Evolutionary conservation across 2,329 filamentous ascomycete genomes (phyloP), one percentile per base, ranked within the genome.

Genomic region (Paradendryphiella salina): DNA sequence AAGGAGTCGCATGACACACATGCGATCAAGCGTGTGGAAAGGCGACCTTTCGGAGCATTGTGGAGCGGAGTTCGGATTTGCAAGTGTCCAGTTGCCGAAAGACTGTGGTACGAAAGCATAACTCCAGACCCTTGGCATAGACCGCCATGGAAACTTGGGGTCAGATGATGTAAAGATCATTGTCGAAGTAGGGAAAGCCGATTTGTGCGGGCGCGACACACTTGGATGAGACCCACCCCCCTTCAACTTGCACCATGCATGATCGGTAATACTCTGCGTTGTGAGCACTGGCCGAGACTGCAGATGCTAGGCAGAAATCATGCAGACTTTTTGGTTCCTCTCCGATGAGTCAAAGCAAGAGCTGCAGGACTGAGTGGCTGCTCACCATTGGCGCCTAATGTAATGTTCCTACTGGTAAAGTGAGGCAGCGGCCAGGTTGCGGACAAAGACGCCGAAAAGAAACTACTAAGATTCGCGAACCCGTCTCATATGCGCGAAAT

Each of bases 271-370:
- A n/a, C 14, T 28, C 31, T 28, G 41, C 18, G 23, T 29, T 38
- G 23, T 15, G 14, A 34, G 26, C 26, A 15, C 15, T 34, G 28
- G 20, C 20, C 15, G n/a, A 18, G 17, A 37, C 13, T 14, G 40
- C 34, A 23, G 28, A 20, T n/a, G 32, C 40, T 39, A 45, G 46
- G 40, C 46, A 46, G 18, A 26, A 50, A 23, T 10, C 40, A 36
- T 32, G 46, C 23, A 36, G 21, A 42, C 31, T 23, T 44, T 13
- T 32, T 46, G 21, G 31, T 13, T 33, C 45, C 29, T 21, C 23
- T 21, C 32, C 32, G 43, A 61, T 61, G 59, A 60, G 47, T 60
- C 59, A 60, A 49, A 26, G 39, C 43, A 33, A 43, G 42, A 36
- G 38, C 41, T 43, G 49, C 46, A 53, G 21, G 44, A 14, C 26